phyloP scores from a whole-genome alignment of 2,329 filamentous ascomycete species.

The Colletotrichum abscissum region DNA sequence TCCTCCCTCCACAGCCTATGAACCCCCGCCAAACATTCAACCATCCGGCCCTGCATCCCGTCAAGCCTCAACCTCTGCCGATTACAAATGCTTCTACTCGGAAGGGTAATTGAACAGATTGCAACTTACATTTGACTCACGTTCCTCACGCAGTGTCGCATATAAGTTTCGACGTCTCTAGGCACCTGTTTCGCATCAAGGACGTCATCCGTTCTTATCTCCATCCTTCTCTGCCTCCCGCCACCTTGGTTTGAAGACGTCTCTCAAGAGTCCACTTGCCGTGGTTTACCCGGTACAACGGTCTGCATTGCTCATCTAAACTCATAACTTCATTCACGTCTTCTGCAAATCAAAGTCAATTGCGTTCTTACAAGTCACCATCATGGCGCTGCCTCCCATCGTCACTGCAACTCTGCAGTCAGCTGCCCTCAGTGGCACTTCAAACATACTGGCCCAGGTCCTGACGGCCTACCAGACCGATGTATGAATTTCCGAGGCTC shows the following conservation, averaged over 20 bases:
- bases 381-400: conserved; percentile 61
- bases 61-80: not conserved
- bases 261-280: not conserved
- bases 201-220: not conserved
- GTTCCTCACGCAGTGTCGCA: not conserved
- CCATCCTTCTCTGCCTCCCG: not conserved
- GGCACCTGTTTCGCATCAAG: not conserved
- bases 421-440: conserved; percentile 71
- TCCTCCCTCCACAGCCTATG: not conserved
- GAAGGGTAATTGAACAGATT: not conserved
- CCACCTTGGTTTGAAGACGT: not conserved
- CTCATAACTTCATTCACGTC: not conserved
- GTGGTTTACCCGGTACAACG: not conserved
- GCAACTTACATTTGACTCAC: not conserved
- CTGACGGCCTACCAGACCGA: conserved; percentile 71
- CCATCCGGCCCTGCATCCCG: not conserved
- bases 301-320: not conserved
- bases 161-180: not conserved
- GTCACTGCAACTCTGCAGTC: conserved; percentile 73
- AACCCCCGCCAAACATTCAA: conserved; percentile 19
- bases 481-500: conserved; percentile 53
- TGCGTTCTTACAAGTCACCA: not conserved
- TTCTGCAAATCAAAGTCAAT: not conserved
- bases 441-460: conserved; percentile 79
- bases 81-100: not conserved